Percentiles rank a stretch among this genome's conserved stretches.
Evolutionary conservation across 129 eudicot genomes (phyloP).

Genomic region (Flaveria ramosissima): DNA sequence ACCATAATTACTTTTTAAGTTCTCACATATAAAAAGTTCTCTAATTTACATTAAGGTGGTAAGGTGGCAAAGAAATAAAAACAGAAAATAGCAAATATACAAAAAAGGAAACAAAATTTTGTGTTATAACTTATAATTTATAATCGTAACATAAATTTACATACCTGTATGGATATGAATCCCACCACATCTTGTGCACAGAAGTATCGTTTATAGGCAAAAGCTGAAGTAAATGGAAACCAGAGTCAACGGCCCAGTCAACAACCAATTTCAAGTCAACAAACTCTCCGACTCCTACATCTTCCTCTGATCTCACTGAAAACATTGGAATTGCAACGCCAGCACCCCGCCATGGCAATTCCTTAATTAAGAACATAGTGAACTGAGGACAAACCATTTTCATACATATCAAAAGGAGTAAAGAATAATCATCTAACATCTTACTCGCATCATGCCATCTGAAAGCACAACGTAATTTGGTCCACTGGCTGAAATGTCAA

Average conservation of each 20-base stretch:
- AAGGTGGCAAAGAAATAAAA: neutral
- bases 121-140: neutral
- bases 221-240: constrained; percentile 94
- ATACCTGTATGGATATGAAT: constrained; percentile 97
- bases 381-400: constrained; percentile 1
- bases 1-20: neutral
- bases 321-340: constrained; percentile 98
- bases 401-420: neutral
- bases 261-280: constrained; percentile 92
- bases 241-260: constrained; percentile 92
- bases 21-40: neutral
- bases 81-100: neutral
- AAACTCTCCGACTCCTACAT: constrained; percentile 96
- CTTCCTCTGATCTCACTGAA: constrained; percentile 88
- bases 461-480: constrained; percentile 74
- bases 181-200: constrained; percentile 99
- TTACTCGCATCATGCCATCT: constrained; percentile 96
- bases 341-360: constrained; percentile 98
- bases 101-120: neutral
- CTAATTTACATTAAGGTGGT: neutral
- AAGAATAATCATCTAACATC: constrained; percentile 21
- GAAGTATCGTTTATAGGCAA: constrained; percentile 98
- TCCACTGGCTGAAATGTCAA: constrained; percentile 59
- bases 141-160: neutral
- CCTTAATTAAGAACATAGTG: constrained; percentile 40